Conservation (phyloP, 2,329 filamentous ascomycete genomes). For the Pleoardoris graminearum region DNA sequence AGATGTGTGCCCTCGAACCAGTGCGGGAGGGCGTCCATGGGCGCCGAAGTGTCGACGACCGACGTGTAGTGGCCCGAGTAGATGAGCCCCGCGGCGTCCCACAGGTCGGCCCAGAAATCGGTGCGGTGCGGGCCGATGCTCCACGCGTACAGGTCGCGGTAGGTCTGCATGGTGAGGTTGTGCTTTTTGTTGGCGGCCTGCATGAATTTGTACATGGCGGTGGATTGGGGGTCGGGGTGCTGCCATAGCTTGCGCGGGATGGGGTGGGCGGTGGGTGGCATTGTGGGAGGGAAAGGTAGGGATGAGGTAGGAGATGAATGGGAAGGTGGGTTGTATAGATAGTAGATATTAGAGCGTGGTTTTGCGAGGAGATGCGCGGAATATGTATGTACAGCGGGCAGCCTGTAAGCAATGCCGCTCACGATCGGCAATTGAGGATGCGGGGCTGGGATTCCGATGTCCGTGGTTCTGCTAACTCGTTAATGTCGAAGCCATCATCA, state of each 20-base stretch:
- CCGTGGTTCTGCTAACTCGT: background rate
- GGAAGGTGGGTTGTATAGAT: background rate
- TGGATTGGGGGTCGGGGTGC: conserved; percentile 49
- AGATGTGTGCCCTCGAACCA: conserved; percentile 77
- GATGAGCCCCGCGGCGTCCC: conserved; percentile 33
- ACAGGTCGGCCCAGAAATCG: conserved; percentile 48
- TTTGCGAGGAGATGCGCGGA: too few relatives aligned
- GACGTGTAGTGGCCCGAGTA: conserved; percentile 35
- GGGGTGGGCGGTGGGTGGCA: conserved; percentile 10
- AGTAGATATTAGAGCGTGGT: background rate
- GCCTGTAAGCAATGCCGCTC: background rate
- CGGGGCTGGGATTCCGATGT: background rate
- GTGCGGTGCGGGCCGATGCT: conserved; percentile 61
- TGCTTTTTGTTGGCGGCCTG: conserved; percentile 64
- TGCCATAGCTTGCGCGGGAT: conserved; percentile 53
- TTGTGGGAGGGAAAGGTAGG: background rate
- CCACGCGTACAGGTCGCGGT: conserved; percentile 70
- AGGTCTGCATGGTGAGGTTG: conserved; percentile 65
- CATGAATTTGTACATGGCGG: conserved; percentile 53
- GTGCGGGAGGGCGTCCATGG: conserved; percentile 70
- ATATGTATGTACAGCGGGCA: background rate
- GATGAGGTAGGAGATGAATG: background rate
- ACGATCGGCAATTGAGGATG: conserved; percentile 5
- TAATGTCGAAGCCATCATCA: too few relatives aligned
- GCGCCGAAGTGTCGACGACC: conserved; percentile 69